A percentile compares a stretch with the other conserved stretches of the same genome.
Evolutionary conservation across 805 yeast species (phyloP).

Genomic region (Candida suzukii): DNA sequence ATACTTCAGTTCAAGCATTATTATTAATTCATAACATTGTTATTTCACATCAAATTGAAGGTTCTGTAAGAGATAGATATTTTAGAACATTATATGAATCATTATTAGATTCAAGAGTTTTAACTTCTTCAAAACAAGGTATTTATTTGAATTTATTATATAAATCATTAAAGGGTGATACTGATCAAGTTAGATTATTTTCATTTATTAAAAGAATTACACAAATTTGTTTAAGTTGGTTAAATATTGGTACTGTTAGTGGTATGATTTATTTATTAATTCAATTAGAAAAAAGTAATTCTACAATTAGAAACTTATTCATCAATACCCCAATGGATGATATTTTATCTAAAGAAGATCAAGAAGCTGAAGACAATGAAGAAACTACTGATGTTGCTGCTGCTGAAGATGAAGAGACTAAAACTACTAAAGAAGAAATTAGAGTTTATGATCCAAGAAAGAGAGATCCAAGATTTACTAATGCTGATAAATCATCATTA

Average conservation of each 20-base stretch:
- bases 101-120: constrained; percentile 74
- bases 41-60: constrained; percentile 44
- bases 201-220: constrained; percentile 89
- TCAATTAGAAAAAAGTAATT: constrained; percentile 57
- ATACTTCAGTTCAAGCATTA: constrained; percentile 89
- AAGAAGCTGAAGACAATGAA: constrained; percentile 26
- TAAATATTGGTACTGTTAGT: constrained; percentile 78
- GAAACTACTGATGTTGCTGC: constrained; percentile 21
- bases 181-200: constrained; percentile 54
- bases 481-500: constrained; percentile 71
- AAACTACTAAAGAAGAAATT: constrained; percentile 5
- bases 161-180: constrained; percentile 74
- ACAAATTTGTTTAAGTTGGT: constrained; percentile 81
- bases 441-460: constrained; percentile 69
- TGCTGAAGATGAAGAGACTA: constrained; percentile 8
- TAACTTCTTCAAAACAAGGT: constrained; percentile 86
- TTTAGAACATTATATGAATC: constrained; percentile 88
- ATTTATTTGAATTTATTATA: constrained; percentile 81
- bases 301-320: constrained; percentile 61
- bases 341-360: constrained; percentile 39
- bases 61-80: constrained; percentile 47
- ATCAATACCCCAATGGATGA: constrained; percentile 46
- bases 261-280: constrained; percentile 74
- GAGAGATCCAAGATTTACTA: constrained; percentile 89
- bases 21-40: constrained; percentile 79